These are phyloP conservation scores for Pulveroboletus sp. DNA, from an alignment of 768 basidiomycete species.

Conservation along the genomic window DNA sequence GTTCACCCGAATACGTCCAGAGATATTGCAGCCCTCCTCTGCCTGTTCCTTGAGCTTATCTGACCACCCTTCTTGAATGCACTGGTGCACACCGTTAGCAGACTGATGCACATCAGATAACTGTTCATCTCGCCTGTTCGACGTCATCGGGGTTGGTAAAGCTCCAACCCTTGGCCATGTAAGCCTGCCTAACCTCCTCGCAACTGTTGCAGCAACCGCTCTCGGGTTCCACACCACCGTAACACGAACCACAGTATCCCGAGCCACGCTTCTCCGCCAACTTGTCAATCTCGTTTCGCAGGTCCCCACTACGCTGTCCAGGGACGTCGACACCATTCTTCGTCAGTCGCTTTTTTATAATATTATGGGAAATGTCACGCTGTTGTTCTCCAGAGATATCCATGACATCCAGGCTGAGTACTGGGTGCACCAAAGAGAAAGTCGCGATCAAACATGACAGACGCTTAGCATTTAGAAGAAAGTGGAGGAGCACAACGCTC, in stretches of 20 bases:
- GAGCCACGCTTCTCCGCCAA: constrained; percentile 55
- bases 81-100: constrained; percentile 45
- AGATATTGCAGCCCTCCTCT: constrained; percentile 90
- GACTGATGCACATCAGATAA: neutral
- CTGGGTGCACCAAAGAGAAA: constrained; percentile 40
- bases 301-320: constrained; percentile 51
- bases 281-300: constrained; percentile 86
- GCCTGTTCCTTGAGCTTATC: constrained; percentile 91
- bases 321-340: constrained; percentile 55
- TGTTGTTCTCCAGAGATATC: constrained; percentile 97
- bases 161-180: constrained; percentile 92
- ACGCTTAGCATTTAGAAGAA: constrained; percentile 1
- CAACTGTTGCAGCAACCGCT: constrained; percentile 93
- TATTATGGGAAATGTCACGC: constrained; percentile 83
- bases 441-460: neutral
- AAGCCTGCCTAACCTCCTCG: constrained; percentile 88
- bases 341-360: constrained; percentile 78
- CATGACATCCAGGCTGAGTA: constrained; percentile 95
- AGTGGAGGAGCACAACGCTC: constrained; percentile 30
- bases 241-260: constrained; percentile 93
- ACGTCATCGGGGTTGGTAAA: constrained; percentile 87
- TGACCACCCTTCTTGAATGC: constrained; percentile 90
- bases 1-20: constrained; percentile 90
- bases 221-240: constrained; percentile 74
- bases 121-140: constrained; percentile 69